A percentile compares a stretch with the other conserved stretches of the same genome.
Evolutionary conservation across 257 asterid genomes (phyloP).

Genomic region (Jacaranda copaia): DNA sequence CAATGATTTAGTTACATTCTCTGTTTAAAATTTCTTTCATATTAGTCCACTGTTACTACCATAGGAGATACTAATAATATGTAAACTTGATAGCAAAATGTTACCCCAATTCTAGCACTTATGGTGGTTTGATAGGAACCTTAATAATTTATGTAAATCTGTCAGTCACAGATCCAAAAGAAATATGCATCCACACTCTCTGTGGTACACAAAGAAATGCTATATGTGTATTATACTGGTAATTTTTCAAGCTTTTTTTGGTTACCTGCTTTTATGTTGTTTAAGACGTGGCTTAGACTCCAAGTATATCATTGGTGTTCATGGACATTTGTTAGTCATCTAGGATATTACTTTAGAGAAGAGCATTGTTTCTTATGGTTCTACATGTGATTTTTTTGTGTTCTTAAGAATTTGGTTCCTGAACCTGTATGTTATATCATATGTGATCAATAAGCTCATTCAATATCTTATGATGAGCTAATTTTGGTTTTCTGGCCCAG

Average conservation of each 20-base stretch:
- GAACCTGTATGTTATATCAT: constrained; percentile 6
- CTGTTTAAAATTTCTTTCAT: constrained; percentile 1
- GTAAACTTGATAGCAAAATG: constrained; percentile 4
- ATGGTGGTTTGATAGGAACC: constrained; percentile 2
- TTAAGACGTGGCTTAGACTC: neutral
- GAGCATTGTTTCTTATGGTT: constrained; percentile 16
- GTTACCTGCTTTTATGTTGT: constrained; percentile 13
- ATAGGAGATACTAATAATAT: neutral
- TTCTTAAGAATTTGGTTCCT: neutral
- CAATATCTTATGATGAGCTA: constrained; percentile 17
- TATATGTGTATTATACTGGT: neutral
- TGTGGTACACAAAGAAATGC: constrained; percentile 10
- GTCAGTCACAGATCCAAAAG: neutral
- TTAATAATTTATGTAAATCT: neutral
- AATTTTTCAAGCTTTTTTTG: neutral
- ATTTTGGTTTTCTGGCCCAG: constrained; percentile 20
- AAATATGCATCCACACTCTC: constrained; percentile 13
- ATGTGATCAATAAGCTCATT: neutral
- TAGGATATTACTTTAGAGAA: neutral
- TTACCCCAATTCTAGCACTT: neutral
- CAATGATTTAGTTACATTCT: neutral
- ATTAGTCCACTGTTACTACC: neutral
- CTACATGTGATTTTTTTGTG: neutral
- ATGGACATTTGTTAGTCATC: neutral
- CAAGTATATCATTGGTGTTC: constrained; percentile 13